Percentiles rank a stretch among this genome's conserved stretches.
Evolutionary conservation across 345 rosid species (phyloP).

Genomic region (Xanthoceras sorbifolium): DNA sequence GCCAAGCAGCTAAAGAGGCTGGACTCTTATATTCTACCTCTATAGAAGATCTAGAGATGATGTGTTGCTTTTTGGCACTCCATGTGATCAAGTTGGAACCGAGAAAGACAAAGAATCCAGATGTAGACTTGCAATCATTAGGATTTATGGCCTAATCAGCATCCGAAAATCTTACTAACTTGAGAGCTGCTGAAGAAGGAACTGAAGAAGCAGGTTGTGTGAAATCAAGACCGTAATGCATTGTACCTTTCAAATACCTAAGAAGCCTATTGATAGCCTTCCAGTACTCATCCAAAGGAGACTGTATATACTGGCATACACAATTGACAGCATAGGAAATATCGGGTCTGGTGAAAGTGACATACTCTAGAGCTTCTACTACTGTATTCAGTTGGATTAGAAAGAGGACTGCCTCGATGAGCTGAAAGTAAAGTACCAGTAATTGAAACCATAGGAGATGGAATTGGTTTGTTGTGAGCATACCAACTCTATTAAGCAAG

Average conservation of each 20-base stretch:
- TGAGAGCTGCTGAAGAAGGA: too few species aligned
- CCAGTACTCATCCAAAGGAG: not conserved
- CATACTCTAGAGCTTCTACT: not conserved
- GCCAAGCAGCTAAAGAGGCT: too few species aligned
- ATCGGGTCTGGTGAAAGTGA: not conserved
- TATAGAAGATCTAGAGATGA: not conserved
- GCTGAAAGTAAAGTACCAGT: too few species aligned
- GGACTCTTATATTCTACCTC: too few species aligned
- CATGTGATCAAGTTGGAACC: not conserved
- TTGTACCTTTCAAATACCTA: not conserved
- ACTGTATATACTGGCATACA: conserved; percentile 11
- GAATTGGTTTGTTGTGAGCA: too few species aligned
- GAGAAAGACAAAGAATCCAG: not conserved
- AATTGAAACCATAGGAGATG: too few species aligned
- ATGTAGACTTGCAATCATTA: not conserved
- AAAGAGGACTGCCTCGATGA: too few species aligned
- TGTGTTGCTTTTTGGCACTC: not conserved
- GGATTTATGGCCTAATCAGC: not conserved
- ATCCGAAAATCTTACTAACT: not conserved
- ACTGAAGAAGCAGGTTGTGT: too few species aligned
- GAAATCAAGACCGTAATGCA: too few species aligned
- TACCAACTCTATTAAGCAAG: too few species aligned
- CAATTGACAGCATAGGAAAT: too few species aligned
- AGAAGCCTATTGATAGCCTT: not conserved
- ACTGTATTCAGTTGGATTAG: too few species aligned